Conservation (phyloP, 2,329 filamentous ascomycete species). For the Ceratocystis harringtonii region DNA sequence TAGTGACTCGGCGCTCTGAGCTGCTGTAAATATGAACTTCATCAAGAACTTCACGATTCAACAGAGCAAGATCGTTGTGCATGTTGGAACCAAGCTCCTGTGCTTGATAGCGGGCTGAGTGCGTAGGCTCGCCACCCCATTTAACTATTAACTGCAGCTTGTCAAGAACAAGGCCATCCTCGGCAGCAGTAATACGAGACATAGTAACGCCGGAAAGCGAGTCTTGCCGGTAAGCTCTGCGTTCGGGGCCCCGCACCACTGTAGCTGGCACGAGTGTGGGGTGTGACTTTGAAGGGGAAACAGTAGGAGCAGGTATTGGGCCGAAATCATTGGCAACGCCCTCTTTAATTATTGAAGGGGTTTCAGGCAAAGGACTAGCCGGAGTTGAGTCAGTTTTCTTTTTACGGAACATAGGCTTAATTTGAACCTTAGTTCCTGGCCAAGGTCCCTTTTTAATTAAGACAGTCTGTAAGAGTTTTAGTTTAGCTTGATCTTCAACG, state of each 20-base stretch:
- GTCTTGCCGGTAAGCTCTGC: conserved; percentile 52
- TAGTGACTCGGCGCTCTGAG: conserved; percentile 84
- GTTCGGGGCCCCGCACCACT: conserved; percentile 8
- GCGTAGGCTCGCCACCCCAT: conserved; percentile 96
- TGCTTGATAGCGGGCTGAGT: conserved; percentile 89
- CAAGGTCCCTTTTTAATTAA: conserved; percentile 84
- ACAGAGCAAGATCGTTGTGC: conserved; percentile 80
- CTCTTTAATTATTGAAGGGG: conserved; percentile 18
- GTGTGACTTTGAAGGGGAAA: not conserved
- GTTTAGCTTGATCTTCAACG: conserved; percentile 71
- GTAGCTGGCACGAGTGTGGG: not conserved
- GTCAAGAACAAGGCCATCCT: conserved; percentile 84
- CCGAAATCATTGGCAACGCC: conserved; percentile 21
- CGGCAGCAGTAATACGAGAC: conserved; percentile 83
- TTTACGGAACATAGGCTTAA: conserved; percentile 97
- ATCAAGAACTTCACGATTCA: conserved; percentile 83
- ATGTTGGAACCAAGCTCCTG: conserved; percentile 92
- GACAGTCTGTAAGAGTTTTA: conserved; percentile 73
- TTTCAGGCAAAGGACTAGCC: conserved; percentile 25
- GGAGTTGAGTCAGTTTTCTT: conserved; percentile 46
- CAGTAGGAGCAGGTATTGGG: conserved; percentile 19
- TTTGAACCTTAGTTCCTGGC: conserved; percentile 95
- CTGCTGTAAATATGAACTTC: conserved; percentile 93
- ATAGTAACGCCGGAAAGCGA: conserved; percentile 82
- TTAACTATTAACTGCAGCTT: conserved; percentile 97